These are phyloP conservation scores for Dothideomycetidae sp. DNA, from an alignment of 2,329 filamentous ascomycete species.

Conservation along the genomic window DNA sequence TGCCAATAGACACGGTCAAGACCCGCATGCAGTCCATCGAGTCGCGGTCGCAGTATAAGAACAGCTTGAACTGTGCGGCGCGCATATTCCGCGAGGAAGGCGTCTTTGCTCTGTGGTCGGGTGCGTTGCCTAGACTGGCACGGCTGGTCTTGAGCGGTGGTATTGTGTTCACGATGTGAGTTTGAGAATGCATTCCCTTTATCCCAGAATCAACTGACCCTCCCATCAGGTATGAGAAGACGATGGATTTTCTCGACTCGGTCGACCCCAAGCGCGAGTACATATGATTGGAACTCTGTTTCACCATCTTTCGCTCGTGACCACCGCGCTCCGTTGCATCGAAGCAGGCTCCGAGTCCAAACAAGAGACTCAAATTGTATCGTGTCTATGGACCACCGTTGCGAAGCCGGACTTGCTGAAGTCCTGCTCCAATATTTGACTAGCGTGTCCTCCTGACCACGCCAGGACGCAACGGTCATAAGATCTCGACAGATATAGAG, in stretches of 20 bases:
- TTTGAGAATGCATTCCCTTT: constrained; percentile 9
- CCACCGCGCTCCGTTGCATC: too few relatives aligned
- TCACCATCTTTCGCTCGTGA: too few relatives aligned
- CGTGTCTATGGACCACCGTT: too few relatives aligned
- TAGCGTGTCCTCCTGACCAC: too few relatives aligned
- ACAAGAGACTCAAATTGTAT: too few relatives aligned
- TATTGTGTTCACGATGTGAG: constrained; percentile 88
- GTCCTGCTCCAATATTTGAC: too few relatives aligned
- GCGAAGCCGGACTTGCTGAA: too few relatives aligned
- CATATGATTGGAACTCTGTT: too few relatives aligned
- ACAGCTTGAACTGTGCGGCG: constrained; percentile 68
- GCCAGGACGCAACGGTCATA: too few relatives aligned
- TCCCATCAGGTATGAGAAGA: constrained; percentile 69
- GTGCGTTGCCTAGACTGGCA: constrained; percentile 71
- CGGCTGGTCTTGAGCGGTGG: constrained; percentile 82
- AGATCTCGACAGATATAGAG: too few relatives aligned
- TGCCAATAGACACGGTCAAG: constrained; percentile 84
- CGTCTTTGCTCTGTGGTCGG: constrained; percentile 82
- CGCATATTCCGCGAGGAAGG: constrained; percentile 84
- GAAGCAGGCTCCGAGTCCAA: too few relatives aligned
- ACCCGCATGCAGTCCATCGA: constrained; percentile 95
- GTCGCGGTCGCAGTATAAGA: constrained; percentile 65
- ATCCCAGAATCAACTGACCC: constrained; percentile 15
- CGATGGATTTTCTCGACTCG: constrained; percentile 70
- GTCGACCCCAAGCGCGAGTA: constrained; percentile 75